Conservation (phyloP, 495 filamentous ascomycete species). For the Penicillium samsonianum region DNA sequence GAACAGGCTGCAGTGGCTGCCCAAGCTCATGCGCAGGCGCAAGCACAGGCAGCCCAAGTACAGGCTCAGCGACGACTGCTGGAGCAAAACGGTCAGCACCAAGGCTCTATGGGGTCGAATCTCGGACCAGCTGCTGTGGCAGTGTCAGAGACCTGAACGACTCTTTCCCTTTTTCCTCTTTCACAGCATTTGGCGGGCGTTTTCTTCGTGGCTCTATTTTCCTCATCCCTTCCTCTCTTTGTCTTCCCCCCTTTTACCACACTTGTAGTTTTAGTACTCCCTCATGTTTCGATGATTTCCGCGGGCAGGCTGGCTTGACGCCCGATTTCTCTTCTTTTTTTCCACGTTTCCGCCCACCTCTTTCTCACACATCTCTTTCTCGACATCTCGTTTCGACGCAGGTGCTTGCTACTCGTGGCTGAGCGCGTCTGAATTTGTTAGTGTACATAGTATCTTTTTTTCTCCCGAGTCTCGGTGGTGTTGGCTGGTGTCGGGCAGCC, state of each 20-base stretch:
- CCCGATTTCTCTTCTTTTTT: slow-evolving; percentile 22
- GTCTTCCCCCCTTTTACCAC: slow-evolving; percentile 24
- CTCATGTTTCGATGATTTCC: slow-evolving; percentile 31
- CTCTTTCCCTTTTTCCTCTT: slow-evolving; percentile 22
- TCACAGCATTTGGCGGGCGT: slow-evolving; percentile 48
- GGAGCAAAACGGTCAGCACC: slow-evolving; percentile 42
- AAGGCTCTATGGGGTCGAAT: slow-evolving; percentile 19
- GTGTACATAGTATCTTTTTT: slow-evolving; percentile 46
- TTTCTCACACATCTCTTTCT: slow-evolving; percentile 22
- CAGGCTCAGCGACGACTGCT: slow-evolving; percentile 43
- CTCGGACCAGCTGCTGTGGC: slow-evolving; percentile 35
- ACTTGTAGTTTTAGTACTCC: slow-evolving; percentile 45
- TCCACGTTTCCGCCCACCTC: slow-evolving; percentile 19
- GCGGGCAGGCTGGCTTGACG: slow-evolving; percentile 20
- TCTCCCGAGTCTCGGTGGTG: slow-evolving; percentile 17
- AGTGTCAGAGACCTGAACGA: slow-evolving; percentile 41
- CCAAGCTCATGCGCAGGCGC: slow-evolving; percentile 52
- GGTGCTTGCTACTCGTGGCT: slow-evolving; percentile 27
- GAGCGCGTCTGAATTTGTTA: slow-evolving; percentile 36
- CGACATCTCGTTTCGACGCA: slow-evolving; percentile 24
- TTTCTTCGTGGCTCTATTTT: slow-evolving; percentile 26
- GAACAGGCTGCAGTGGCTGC: slow-evolving; percentile 48
- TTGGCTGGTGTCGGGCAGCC: slow-evolving; percentile 14
- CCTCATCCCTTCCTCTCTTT: slow-evolving; percentile 21
- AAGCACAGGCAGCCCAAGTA: slow-evolving; percentile 43